Evolutionary conservation across 306 rosid species (phyloP), one percentile per base, ranked within the genome.

Genomic region (apple (Malus domestica)): DNA sequence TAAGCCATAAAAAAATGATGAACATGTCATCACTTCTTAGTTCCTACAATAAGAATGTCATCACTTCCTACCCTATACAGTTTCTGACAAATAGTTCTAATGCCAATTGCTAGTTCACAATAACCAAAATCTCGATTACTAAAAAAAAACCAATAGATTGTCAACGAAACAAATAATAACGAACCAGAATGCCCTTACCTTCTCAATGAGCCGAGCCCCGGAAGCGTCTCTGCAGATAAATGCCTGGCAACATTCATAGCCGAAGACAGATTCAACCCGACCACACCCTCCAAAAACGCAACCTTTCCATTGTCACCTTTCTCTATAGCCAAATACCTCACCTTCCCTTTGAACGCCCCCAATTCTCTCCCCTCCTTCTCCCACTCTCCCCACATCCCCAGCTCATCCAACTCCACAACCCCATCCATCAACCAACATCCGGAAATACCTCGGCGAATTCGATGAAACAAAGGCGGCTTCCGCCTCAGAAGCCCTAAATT

Each of bases 241-340:
- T 95, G 83, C 58, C 92, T 82, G 3, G 96, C 88, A 54, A 92
- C 84, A 75, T 92, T 85, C 90, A 92, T 90, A 58, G 98, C 96
- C 9, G 91, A 89, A 83, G 95, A 82, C 22, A 90, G 85, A 69
- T 84, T 84, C 81, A 95, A 84, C 25, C 93, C 97, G 1, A 88
- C 86, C 4, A 80, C 80, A 78, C 92, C 87, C 91, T 92, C 98
- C 85, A 92, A 70, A 75, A 87, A 87, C 4, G 93, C 95, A 55
- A 92, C 89, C 78, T 95, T 92, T 0, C 97, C 97, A 15, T 78
- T 74, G 71, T 90, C 98, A 45, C 97, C 95, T 73, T 90, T 95
- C 70, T 81, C 79, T 63, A 67, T 42, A 2, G 96, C 97, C 74
- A 95, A 77, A 23, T 61, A 79, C 81, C 76, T 25, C 29, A 90